Percentiles rank a stretch among this genome's conserved stretches.
These are phyloP conservation scores for Rhododendron griersonianum DNA, from an alignment of 148 eudicot genomes.

Conservation along the genomic window DNA sequence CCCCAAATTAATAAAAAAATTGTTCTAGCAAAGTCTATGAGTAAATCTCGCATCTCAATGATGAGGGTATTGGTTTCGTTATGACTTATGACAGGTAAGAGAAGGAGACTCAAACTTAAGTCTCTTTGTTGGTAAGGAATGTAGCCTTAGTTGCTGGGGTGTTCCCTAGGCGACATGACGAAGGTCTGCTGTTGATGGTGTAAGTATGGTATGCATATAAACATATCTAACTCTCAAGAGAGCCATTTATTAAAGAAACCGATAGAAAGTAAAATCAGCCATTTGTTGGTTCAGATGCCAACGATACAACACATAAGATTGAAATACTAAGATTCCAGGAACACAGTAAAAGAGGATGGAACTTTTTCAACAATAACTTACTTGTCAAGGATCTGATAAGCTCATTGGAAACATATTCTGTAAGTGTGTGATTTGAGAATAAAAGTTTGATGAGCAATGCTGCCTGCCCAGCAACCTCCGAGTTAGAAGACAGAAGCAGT, in stretches of 20 bases:
- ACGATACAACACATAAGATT: not conserved
- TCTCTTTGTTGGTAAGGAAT: not conserved
- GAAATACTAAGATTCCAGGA: not conserved
- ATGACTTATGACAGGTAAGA: not conserved
- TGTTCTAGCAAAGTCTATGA: not conserved
- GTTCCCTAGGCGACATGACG: not conserved
- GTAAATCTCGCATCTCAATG: slow-evolving; percentile 1
- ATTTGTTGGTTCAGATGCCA: not conserved
- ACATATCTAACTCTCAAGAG: not conserved
- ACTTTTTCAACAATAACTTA: slow-evolving; percentile 12
- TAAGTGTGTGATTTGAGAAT: slow-evolving; percentile 77
- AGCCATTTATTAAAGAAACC: not conserved
- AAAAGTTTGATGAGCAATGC: slow-evolving; percentile 61
- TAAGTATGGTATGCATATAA: not conserved
- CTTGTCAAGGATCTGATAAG: slow-evolving; percentile 79
- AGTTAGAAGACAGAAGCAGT: slow-evolving; percentile 44
- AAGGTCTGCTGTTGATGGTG: not conserved
- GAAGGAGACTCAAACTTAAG: not conserved
- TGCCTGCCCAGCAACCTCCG: slow-evolving; percentile 61
- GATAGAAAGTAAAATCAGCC: not conserved
- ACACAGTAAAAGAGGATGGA: slow-evolving; percentile 10
- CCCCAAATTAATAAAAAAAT: not conserved
- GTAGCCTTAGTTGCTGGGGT: not conserved
- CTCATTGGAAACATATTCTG: slow-evolving; percentile 74
- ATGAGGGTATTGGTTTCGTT: not conserved